Conservation (phyloP, 805 yeast genomes). For the Teunomyces aglyptinius region DNA sequence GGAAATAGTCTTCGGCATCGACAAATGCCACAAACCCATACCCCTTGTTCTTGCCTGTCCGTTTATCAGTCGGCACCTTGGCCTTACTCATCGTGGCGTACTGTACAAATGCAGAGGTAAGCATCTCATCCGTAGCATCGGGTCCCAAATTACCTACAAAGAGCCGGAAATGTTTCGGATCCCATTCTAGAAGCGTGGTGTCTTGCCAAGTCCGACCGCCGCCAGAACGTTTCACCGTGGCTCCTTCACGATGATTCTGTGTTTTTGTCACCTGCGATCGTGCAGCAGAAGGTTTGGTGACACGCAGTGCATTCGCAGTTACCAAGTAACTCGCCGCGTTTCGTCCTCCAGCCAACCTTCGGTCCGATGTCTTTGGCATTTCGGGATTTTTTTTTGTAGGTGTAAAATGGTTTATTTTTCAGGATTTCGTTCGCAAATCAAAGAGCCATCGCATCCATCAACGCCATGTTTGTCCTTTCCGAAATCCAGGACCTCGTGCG, state of each 20-base stretch:
- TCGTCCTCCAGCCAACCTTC: conserved; percentile 53
- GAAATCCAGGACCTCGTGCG: conserved; percentile 80
- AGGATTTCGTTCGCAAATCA: not conserved
- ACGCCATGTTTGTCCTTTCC: conserved; percentile 77
- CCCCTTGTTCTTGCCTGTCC: conserved; percentile 54
- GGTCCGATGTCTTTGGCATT: conserved; percentile 44
- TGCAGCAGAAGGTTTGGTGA: not conserved
- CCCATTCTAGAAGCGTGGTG: conserved; percentile 54
- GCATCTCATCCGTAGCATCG: conserved; percentile 59
- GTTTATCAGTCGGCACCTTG: conserved; percentile 54
- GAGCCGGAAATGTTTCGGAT: conserved; percentile 66
- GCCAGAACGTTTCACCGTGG: conserved; percentile 41
- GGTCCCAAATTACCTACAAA: conserved; percentile 71
- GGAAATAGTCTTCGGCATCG: conserved; percentile 62
- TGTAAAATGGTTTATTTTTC: not conserved
- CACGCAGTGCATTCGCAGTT: not conserved
- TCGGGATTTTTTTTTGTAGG: not conserved
- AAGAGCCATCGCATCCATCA: conserved; percentile 1
- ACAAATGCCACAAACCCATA: conserved; percentile 73
- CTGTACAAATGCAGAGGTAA: conserved; percentile 52
- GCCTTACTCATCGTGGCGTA: conserved; percentile 57
- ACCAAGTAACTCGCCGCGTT: conserved; percentile 44
- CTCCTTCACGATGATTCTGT: not conserved
- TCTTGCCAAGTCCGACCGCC: conserved; percentile 53
- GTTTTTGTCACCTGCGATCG: not conserved